These are phyloP conservation scores for Cucumis sativus DNA, from an alignment of 306 rosid genomes.

Conservation along the genomic window DNA sequence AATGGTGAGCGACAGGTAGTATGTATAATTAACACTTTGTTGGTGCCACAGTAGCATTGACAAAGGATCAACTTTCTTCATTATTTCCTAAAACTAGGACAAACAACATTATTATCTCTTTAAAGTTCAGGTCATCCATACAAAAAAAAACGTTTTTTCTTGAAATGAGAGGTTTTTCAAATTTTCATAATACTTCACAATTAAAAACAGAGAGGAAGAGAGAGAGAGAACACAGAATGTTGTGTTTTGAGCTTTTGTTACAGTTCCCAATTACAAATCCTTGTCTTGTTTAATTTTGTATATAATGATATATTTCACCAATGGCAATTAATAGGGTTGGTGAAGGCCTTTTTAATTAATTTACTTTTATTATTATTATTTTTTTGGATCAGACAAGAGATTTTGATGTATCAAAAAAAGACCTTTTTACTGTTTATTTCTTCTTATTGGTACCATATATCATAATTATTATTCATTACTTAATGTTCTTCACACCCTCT, in stretches of 20 bases:
- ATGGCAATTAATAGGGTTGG: constrained; percentile 63
- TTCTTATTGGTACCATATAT: constrained; percentile 34
- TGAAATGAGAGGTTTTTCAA: no score
- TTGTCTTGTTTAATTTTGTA: constrained; percentile 16
- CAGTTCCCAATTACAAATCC: constrained; percentile 17
- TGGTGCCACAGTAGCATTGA: no score
- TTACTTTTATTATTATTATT: no score
- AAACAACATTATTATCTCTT: no score
- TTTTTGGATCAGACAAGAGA: constrained; percentile 27
- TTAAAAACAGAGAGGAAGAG: no score
- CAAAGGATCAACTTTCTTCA: no score
- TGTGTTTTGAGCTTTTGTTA: constrained; percentile 17
- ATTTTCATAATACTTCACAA: no score
- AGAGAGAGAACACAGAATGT: constrained; percentile 20
- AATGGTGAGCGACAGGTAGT: no score
- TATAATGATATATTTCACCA: constrained; percentile 8
- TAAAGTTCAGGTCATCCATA: not conserved
- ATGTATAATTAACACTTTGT: no score
- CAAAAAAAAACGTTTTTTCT: not conserved
- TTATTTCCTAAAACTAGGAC: no score
- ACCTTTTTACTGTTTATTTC: constrained; percentile 35
- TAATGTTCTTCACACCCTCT: constrained; percentile 17
- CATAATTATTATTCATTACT: not conserved
- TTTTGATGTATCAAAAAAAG: constrained; percentile 41
- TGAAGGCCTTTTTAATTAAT: constrained; percentile 10